phyloP scores from a whole-genome alignment of 1,139 yeast species.

The Pichia sp. region DNA sequence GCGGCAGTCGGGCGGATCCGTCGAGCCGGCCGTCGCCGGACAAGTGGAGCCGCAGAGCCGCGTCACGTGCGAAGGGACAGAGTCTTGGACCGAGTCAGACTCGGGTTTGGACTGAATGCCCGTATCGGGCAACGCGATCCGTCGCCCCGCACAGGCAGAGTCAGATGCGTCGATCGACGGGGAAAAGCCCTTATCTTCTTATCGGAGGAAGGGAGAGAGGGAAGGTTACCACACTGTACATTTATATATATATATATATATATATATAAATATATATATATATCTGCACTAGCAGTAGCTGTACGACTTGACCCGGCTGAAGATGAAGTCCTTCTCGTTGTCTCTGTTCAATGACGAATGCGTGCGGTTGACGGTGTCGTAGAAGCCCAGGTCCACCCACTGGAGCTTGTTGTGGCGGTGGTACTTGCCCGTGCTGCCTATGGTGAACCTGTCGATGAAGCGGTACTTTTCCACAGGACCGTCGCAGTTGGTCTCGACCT shows the following conservation, averaged over 20 bases:
- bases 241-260: too few species aligned
- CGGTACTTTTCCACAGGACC: conserved; percentile 63
- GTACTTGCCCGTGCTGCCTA: conserved; percentile 52
- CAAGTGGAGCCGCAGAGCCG: too few species aligned
- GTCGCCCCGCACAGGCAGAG: too few species aligned
- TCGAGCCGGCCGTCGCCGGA: background rate
- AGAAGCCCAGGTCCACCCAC: conserved; percentile 62
- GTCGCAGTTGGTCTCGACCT: conserved; percentile 45
- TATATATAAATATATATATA: too few species aligned
- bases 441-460: conserved; percentile 59
- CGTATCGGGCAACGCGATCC: too few species aligned
- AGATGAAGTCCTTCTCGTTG: conserved; percentile 74
- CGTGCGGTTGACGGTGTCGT: conserved; percentile 46
- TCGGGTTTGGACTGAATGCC: too few species aligned
- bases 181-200: background rate
- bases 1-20: background rate
- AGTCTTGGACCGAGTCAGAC: background rate
- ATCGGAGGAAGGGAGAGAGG: too few species aligned
- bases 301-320: conserved; percentile 58
- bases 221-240: too few species aligned
- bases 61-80: too few species aligned
- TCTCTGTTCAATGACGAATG: conserved; percentile 51
- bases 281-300: conserved; percentile 7
- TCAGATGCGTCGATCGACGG: background rate
- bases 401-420: conserved; percentile 58